Percentiles rank a stretch among this genome's conserved stretches.
Evolutionary conservation across 768 basidiomycete species (phyloP).

Genomic region (Hypsizygus marmoreus): DNA sequence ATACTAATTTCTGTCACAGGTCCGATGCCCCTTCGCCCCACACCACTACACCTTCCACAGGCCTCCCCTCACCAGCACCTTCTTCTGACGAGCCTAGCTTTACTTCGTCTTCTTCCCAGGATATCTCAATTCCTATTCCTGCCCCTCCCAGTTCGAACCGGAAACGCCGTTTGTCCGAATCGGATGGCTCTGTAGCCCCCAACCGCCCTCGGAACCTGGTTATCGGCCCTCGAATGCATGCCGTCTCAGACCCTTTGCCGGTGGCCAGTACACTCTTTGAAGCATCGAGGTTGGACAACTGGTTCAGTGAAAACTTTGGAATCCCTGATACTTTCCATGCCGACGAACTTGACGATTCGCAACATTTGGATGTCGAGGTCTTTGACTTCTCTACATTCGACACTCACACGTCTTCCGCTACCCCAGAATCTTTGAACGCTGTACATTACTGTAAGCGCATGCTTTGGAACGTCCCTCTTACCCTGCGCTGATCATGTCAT

Average conservation of each 20-base stretch:
- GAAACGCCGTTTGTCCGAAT: slow-evolving; percentile 40
- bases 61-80: slow-evolving; percentile 13
- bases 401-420: no score
- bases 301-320: slow-evolving; percentile 33
- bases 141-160: slow-evolving; percentile 21
- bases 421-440: no score
- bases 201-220: slow-evolving; percentile 27
- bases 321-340: slow-evolving; percentile 26
- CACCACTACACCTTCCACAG: not conserved
- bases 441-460: no score
- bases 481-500: no score
- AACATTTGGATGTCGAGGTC: slow-evolving; percentile 31
- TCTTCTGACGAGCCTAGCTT: slow-evolving; percentile 6
- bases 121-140: slow-evolving; percentile 3
- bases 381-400: slow-evolving; percentile 24
- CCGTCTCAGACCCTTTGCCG: slow-evolving; percentile 33
- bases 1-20: not conserved
- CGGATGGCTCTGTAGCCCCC: slow-evolving; percentile 13
- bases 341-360: slow-evolving; percentile 20
- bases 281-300: slow-evolving; percentile 29
- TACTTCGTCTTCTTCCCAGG: slow-evolving; percentile 1
- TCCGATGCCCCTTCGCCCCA: not conserved
- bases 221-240: slow-evolving; percentile 21
- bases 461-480: no score
- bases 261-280: slow-evolving; percentile 5